These are phyloP conservation scores for Alloteropsis semialata DNA, from an alignment of 176 grass and related monocot species.

Conservation along the genomic window DNA sequence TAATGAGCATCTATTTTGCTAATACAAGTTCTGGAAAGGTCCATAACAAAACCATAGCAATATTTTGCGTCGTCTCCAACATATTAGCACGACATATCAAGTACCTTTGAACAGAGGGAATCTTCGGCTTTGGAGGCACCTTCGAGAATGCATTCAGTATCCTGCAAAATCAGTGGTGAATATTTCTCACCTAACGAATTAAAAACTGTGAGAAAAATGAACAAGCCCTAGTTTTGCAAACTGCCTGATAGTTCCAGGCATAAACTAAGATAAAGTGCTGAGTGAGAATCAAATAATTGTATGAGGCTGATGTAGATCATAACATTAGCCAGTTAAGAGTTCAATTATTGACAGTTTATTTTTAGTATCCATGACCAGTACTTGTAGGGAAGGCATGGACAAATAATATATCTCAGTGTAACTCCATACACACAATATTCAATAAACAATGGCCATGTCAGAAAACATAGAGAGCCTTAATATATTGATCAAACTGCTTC, in stretches of 20 bases:
- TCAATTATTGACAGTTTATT: background rate
- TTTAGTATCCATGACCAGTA: too few relatives aligned
- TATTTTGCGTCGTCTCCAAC: background rate
- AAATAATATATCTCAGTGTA: background rate
- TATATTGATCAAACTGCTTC: background rate
- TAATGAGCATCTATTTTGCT: background rate
- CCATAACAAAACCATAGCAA: background rate
- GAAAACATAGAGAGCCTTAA: background rate
- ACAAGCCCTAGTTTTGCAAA: background rate
- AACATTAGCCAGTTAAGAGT: background rate
- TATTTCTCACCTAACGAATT: background rate
- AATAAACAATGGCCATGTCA: background rate
- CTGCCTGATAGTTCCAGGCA: background rate
- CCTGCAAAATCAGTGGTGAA: constrained; percentile 18
- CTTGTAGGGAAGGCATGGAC: background rate
- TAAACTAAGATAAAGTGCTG: background rate
- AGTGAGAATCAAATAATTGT: background rate
- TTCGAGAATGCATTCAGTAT: constrained; percentile 64
- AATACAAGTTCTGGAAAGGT: background rate
- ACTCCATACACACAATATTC: background rate
- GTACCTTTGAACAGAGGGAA: constrained; percentile 42
- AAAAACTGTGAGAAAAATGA: background rate
- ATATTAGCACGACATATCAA: too few relatives aligned
- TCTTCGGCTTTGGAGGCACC: constrained; percentile 47
- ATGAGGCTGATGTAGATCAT: background rate